A percentile compares a stretch with the other conserved stretches of the same genome.
phyloP scores from a whole-genome alignment of 495 filamentous ascomycete species.

The Terfezia boudieri region DNA sequence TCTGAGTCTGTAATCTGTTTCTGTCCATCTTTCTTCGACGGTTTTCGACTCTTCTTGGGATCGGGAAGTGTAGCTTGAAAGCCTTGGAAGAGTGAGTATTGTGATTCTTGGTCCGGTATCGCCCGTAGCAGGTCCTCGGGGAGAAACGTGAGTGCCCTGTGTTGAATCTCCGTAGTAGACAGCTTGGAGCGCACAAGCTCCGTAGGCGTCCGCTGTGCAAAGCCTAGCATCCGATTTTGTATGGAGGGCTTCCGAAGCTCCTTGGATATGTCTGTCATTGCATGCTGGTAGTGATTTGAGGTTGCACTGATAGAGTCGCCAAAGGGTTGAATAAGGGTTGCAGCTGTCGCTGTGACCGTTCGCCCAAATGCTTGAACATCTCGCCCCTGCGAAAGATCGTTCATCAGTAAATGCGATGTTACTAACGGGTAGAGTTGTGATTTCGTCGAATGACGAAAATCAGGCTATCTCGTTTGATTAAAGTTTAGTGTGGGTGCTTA shows the following conservation, averaged over 20 bases:
- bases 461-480: background rate
- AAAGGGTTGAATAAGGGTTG: conserved; percentile 56
- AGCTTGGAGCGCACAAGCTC: conserved; percentile 84
- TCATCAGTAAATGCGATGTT: background rate
- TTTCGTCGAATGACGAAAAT: background rate
- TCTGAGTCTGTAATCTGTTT: conserved; percentile 42
- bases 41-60: conserved; percentile 27
- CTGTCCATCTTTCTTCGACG: conserved; percentile 46
- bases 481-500: background rate
- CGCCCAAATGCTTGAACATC: conserved; percentile 81
- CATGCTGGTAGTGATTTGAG: conserved; percentile 52
- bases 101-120: conserved; percentile 63
- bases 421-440: background rate
- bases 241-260: conserved; percentile 61
- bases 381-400: conserved; percentile 34
- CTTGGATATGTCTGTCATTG: conserved; percentile 73
- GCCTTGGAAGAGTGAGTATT: conserved; percentile 87
- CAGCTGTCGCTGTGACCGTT: conserved; percentile 86
- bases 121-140: conserved; percentile 75
- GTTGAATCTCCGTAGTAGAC: conserved; percentile 80
- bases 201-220: conserved; percentile 68
- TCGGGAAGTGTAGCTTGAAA: conserved; percentile 84
- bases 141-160: conserved; percentile 69
- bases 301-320: conserved; percentile 8
- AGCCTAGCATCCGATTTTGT: conserved; percentile 73